Base-by-base conservation (phyloP, 2,329 filamentous ascomycete species). In the Fusarium piperis region DNA sequence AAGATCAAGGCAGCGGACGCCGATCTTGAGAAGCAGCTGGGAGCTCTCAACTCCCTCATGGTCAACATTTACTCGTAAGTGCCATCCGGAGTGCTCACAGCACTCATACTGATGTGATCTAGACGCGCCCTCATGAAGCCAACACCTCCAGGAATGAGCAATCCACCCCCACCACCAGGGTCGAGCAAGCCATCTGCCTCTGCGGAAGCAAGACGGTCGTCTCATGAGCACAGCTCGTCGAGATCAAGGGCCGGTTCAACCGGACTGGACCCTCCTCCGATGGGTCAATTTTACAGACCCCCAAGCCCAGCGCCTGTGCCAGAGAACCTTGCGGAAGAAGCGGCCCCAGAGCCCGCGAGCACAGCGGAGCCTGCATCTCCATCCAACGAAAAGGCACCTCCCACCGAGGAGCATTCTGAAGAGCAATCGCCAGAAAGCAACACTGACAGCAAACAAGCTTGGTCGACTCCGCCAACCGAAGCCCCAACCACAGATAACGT, bases 21-120 rank as follows among this genome's bases (percentile, higher is more conserved):
- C 0, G 74, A 78, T 1, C 64, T 80, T 26, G 76, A 80, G 46
- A 77, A 73, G 48, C 76, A 80, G 44, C 28, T 80, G 20, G 70
- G 66, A 0, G 65, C 60, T 12, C 61, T 80, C 0, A 78, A 75
- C 26, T 78, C 71, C 26, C 62, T 80, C 1, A 80, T 80, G 79
- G 74, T 78, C 4, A 80, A 79, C 11, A 76, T 80, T 3, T 80
- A 80, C 70, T 78, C 79, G 79, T 80, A 51, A 60, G 78, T 78
- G 6, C 6, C 11, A 2, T 3, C 10, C 1, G 1, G 1, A 3
- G 26, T 28, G 30, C 30, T 59, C 35, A 56, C 15, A 12, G 16
- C 33, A 1, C 1, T 2, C 6, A 6, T 51, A 15, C 70, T 76
- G 13, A 76, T 30, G 2, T 0, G 4, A 2, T 0, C 4, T 1